phyloP scores from a whole-genome alignment of 2,329 filamentous ascomycete genomes.

The Penicillium aurantiogriseum region DNA sequence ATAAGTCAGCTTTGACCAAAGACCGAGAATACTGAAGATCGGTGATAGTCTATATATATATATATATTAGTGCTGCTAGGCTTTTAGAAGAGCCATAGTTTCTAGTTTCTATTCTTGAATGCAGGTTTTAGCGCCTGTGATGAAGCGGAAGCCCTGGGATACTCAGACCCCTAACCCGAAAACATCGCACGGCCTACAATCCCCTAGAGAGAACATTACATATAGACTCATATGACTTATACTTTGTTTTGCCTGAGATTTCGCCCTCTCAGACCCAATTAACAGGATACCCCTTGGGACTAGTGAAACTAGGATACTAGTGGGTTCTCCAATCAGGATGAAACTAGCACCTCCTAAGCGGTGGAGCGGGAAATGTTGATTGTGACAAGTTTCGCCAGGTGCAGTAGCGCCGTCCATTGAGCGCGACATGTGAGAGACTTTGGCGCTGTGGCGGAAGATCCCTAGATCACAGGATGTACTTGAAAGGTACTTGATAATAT shows the following conservation, averaged over 20 bases:
- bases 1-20: background rate
- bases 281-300: background rate
- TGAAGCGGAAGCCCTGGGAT: no score
- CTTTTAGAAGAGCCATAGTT: background rate
- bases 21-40: background rate
- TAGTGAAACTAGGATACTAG: constrained; percentile 16
- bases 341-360: background rate
- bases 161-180: background rate
- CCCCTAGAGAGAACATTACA: background rate
- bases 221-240: background rate
- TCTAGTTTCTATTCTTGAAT: background rate
- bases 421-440: constrained; percentile 10
- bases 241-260: constrained; percentile 1
- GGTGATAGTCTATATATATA: background rate
- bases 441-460: constrained; percentile 22
- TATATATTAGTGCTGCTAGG: background rate
- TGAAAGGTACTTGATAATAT: background rate
- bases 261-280: background rate
- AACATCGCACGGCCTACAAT: background rate
- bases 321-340: constrained; percentile 7
- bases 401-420: constrained; percentile 20
- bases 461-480: background rate
- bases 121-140: background rate
- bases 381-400: constrained; percentile 23
- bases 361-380: constrained; percentile 17